These are phyloP conservation scores for Solanum neorickii DNA, from an alignment of 257 asterid species.

Conservation along the genomic window DNA sequence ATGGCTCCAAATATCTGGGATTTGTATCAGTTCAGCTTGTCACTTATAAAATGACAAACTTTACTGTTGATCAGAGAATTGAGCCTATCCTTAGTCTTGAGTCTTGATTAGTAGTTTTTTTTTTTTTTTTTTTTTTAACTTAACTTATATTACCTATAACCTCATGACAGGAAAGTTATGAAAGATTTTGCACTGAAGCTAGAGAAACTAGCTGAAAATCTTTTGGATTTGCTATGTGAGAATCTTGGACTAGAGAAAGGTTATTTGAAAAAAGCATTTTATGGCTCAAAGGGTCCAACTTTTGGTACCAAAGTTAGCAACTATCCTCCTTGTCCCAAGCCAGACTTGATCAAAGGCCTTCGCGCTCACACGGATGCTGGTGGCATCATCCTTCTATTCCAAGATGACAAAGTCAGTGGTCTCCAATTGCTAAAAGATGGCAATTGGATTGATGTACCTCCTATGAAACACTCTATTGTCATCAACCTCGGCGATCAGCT, in stretches of 20 bases:
- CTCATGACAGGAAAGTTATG: constrained; percentile 36
- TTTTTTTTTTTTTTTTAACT: too few relatives aligned
- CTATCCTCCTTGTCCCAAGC: constrained; percentile 64
- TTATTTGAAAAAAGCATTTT: constrained; percentile 49
- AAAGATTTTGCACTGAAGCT: constrained; percentile 47
- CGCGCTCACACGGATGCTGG: constrained; percentile 80
- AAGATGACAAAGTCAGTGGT: constrained; percentile 68
- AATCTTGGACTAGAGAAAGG: constrained; percentile 70
- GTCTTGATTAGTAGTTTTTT: background rate
- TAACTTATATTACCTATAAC: background rate
- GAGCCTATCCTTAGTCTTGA: background rate
- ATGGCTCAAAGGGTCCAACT: constrained; percentile 53
- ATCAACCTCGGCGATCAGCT: constrained; percentile 59
- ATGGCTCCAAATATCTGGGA: constrained; percentile 12
- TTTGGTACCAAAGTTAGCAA: constrained; percentile 73
- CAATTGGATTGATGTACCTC: constrained; percentile 63
- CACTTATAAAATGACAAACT: background rate
- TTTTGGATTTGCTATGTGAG: constrained; percentile 59
- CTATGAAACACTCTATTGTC: constrained; percentile 66
- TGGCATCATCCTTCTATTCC: constrained; percentile 62
- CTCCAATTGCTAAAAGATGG: constrained; percentile 68
- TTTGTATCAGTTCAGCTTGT: background rate
- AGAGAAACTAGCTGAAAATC: constrained; percentile 54
- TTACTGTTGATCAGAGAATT: background rate
- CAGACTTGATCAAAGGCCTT: constrained; percentile 67